These are phyloP conservation scores for Rostrohypoxylon terebratum DNA, from an alignment of 495 filamentous ascomycete species.

Conservation along the genomic window DNA sequence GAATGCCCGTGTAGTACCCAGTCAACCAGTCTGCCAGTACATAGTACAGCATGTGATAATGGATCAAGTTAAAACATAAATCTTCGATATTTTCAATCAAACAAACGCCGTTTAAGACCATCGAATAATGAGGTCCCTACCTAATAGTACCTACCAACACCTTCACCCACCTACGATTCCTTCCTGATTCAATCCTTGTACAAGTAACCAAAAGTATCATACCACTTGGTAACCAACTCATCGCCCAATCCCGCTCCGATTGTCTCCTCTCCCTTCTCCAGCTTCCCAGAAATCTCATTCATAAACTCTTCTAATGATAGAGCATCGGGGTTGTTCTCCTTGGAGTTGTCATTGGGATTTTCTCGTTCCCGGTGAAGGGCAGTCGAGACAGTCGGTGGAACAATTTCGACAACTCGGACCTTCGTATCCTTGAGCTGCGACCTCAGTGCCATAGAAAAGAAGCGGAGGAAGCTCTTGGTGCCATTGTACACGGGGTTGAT, in stretches of 20 bases:
- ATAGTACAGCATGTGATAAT: too few species aligned
- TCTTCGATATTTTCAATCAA: too few species aligned
- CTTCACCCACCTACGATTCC: neutral
- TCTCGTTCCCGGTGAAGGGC: slow-evolving; percentile 62
- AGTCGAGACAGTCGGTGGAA: slow-evolving; percentile 51
- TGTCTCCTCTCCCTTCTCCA: slow-evolving; percentile 55
- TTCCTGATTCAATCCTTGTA: slow-evolving; percentile 14
- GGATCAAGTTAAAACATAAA: too few species aligned
- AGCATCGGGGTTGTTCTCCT: slow-evolving; percentile 56
- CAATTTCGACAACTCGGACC: slow-evolving; percentile 9
- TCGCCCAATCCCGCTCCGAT: slow-evolving; percentile 1
- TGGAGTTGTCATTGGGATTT: slow-evolving; percentile 54
- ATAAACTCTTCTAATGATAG: slow-evolving; percentile 62
- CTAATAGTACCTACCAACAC: neutral
- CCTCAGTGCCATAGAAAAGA: slow-evolving; percentile 10
- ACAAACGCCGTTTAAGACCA: neutral
- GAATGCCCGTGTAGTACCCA: too few species aligned
- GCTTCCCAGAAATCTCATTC: slow-evolving; percentile 49
- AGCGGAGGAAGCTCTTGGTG: neutral
- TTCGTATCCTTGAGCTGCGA: slow-evolving; percentile 4
- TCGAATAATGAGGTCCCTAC: too few species aligned
- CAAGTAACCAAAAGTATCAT: slow-evolving; percentile 7
- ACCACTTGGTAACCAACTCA: slow-evolving; percentile 16
- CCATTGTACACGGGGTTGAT: slow-evolving; percentile 14
- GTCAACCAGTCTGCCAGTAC: too few species aligned